Conservation (phyloP, 202 grass and related monocot genomes). For the Setaria viridis region DNA sequence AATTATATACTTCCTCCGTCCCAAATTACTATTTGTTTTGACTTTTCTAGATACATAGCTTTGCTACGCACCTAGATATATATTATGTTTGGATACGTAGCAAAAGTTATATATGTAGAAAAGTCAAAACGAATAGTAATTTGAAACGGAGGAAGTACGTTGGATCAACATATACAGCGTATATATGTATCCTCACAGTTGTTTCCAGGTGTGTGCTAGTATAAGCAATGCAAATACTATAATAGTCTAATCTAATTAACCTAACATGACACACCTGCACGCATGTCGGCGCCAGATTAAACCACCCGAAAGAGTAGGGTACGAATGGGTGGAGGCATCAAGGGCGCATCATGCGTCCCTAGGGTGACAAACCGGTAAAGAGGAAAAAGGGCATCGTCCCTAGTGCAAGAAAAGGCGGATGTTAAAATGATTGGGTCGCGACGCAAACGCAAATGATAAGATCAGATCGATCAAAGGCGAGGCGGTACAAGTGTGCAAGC, state of each 20-base stretch:
- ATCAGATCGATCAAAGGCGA: conserved; percentile 27
- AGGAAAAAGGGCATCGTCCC: conserved; percentile 42
- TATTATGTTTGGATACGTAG: no score
- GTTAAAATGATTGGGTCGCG: conserved; percentile 59
- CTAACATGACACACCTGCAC: neutral
- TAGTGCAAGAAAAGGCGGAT: conserved; percentile 56
- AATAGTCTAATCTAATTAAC: neutral
- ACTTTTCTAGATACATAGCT: no score
- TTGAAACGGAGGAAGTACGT: no score
- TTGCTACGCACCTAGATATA: no score
- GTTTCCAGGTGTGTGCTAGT: neutral
- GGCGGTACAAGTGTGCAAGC: conserved; percentile 33
- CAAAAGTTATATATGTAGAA: no score
- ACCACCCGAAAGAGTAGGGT: neutral
- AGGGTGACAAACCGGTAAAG: conserved; percentile 59
- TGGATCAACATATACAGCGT: no score
- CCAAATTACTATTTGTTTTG: no score
- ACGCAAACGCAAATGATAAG: conserved; percentile 56
- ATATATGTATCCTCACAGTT: neutral
- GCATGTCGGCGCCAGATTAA: conserved; percentile 37
- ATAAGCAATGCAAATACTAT: neutral
- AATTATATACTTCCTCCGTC: no score
- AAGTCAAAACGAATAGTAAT: no score
- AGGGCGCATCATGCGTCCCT: conserved; percentile 37
- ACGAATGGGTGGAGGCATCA: conserved; percentile 23